Conservation (phyloP, 345 rosid genomes). For the Mangifera indica region DNA sequence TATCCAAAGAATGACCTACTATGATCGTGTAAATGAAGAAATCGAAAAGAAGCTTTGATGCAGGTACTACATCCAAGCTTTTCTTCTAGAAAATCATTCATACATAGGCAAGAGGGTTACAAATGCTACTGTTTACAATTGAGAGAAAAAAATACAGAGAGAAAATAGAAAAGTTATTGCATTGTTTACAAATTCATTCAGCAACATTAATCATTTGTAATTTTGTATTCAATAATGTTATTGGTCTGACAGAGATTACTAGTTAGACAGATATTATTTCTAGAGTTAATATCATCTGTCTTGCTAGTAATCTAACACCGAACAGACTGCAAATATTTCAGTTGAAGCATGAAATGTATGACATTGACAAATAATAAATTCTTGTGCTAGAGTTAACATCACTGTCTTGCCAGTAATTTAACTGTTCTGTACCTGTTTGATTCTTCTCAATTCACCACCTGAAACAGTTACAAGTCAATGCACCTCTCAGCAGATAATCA, state of each 20-base stretch:
- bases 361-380: too few species aligned
- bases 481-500: too few species aligned
- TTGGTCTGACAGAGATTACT: background rate
- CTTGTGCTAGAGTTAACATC: too few species aligned
- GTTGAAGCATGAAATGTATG: too few species aligned
- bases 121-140: background rate
- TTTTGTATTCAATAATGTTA: background rate
- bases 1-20: constrained; percentile 86
- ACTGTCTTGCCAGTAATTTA: too few species aligned
- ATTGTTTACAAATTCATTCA: too few species aligned
- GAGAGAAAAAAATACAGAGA: background rate
- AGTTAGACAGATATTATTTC: background rate
- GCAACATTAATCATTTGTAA: too few species aligned
- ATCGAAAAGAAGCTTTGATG: constrained; percentile 69
- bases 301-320: background rate
- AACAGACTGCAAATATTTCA: background rate
- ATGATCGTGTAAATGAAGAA: constrained; percentile 74
- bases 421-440: too few species aligned
- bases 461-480: too few species aligned
- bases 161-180: too few species aligned
- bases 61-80: constrained; percentile 17
- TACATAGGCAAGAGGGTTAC: background rate
- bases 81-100: background rate
- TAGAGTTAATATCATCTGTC: background rate
- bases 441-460: too few species aligned